phyloP scores from a whole-genome alignment of 306 rosid genomes.

The Cyclanthera cordifolia region DNA sequence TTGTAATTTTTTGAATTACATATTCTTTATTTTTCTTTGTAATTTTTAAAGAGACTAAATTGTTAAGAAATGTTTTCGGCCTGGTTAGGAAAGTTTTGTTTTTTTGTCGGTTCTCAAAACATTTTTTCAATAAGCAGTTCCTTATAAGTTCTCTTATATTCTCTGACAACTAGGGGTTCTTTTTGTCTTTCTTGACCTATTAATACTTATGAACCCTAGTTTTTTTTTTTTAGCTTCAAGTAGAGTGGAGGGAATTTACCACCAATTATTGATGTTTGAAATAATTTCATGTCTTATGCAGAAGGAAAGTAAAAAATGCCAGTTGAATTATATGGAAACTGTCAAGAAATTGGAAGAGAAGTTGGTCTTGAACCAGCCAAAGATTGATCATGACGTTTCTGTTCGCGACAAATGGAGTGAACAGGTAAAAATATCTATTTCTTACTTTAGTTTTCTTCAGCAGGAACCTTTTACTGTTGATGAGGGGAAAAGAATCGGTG shows the following conservation, averaged over 20 bases:
- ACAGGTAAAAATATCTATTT: conserved; percentile 40
- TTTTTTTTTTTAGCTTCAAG: neutral
- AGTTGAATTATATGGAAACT: conserved; percentile 90
- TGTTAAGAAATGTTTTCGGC: neutral
- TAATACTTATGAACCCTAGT: neutral
- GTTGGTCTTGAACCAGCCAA: conserved; percentile 68
- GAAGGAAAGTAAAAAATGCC: conserved; percentile 86
- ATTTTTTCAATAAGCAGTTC: neutral
- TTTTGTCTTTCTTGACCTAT: neutral
- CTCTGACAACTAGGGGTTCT: neutral
- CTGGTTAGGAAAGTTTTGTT: neutral
- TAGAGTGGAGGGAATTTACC: neutral
- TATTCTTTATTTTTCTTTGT: neutral
- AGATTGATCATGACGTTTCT: conserved; percentile 32
- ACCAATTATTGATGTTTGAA: neutral
- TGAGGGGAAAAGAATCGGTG: neutral
- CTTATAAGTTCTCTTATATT: neutral
- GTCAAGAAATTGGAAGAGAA: conserved; percentile 93
- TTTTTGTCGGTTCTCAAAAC: neutral
- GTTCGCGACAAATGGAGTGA: conserved; percentile 23
- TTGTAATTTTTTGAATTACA: neutral
- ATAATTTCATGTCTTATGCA: conserved; percentile 27
- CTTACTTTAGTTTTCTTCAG: neutral
- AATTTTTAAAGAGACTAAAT: neutral
- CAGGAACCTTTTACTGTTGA: neutral